Evolutionary conservation across 2,329 filamentous ascomycete species (phyloP), one percentile per base, ranked within the genome.

Genomic region (Lasiodiplodia gonubiensis): DNA sequence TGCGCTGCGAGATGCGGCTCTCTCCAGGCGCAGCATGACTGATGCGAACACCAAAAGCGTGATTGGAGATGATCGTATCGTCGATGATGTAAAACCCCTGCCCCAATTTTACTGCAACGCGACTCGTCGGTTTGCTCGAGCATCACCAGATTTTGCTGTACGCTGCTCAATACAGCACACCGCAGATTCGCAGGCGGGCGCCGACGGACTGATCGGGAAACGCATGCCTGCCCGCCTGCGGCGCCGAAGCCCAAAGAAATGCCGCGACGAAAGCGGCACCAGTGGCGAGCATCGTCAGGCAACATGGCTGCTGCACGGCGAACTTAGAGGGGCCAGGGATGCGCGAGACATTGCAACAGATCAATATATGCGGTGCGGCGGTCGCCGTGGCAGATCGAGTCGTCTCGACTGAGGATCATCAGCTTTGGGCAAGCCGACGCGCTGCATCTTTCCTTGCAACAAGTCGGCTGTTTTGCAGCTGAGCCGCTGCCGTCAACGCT

Each of bases 291-390:
- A 61, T 63, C 59, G 59, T 51, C 42, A 63, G 59, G 42, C 59
- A 21, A 21, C 39, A 35, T 25, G 10, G 14, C 23, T n/a, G 14
- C 37, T 37, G 33, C 37, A 57, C 16, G 42, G n/a, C 42, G 6
- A 21, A 18, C 42, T n/a, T 11, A 46, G 42, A 46, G 21, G 27
- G 16, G 11, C 25, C 57, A 35, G 27, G 27, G 27, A 16, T 51
- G 27, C 35, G 25, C 59, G 42, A 63, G 59, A 51, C 42, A 63
- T 51, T 35, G 59, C 59, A 51, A 63, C 59, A 51, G 59, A 63
- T 63, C 59, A 63, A 63, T 52, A 51, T 63, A 63, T 63, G 59
- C 59, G 59, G 42, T 51, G 59, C 46, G 59, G 59, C 59, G 30
- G 46, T 51, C 42, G 59, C 59, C 59, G 59, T 48, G 23, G 23